Evolutionary conservation across 2,329 filamentous ascomycete genomes (phyloP).

Genomic region (Scopulariopsis brevicaulis): DNA sequence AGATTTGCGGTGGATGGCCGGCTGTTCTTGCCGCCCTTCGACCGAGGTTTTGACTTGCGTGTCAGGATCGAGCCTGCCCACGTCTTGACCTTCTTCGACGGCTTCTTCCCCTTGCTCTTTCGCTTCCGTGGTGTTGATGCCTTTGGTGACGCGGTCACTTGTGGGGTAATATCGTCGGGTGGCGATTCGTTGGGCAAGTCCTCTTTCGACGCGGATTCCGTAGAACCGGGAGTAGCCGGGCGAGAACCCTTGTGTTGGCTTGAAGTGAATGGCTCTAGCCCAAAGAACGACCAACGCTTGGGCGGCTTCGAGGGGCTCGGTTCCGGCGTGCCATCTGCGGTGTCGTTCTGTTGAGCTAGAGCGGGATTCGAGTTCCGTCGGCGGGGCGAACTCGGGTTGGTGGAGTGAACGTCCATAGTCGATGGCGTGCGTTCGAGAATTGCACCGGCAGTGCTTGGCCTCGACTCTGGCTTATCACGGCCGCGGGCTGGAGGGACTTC

Average conservation of each 20-base stretch:
- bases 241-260: constrained; percentile 15
- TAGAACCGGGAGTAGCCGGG: constrained; percentile 34
- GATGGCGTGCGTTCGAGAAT: constrained; percentile 40
- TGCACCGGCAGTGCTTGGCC: constrained; percentile 63
- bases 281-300: constrained; percentile 53
- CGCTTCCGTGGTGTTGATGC: constrained; percentile 4
- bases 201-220: constrained; percentile 21
- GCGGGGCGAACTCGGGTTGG: constrained; percentile 22
- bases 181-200: neutral
- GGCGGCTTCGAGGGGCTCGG: constrained; percentile 38
- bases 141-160: neutral
- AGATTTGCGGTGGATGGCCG: neutral
- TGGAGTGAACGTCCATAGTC: constrained; percentile 4
- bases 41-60: constrained; percentile 42
- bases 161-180: neutral
- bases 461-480: constrained; percentile 31
- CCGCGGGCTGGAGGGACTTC: constrained; percentile 27
- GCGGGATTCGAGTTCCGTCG: constrained; percentile 50
- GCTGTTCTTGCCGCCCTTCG: constrained; percentile 15
- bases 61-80: constrained; percentile 60
- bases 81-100: constrained; percentile 60
- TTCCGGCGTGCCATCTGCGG: constrained; percentile 21
- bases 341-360: constrained; percentile 26
- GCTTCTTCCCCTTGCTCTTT: constrained; percentile 21
- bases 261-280: constrained; percentile 42